Base-by-base conservation (phyloP, 176 grass and related monocot species). In the Coix lacrymajobi region DNA sequence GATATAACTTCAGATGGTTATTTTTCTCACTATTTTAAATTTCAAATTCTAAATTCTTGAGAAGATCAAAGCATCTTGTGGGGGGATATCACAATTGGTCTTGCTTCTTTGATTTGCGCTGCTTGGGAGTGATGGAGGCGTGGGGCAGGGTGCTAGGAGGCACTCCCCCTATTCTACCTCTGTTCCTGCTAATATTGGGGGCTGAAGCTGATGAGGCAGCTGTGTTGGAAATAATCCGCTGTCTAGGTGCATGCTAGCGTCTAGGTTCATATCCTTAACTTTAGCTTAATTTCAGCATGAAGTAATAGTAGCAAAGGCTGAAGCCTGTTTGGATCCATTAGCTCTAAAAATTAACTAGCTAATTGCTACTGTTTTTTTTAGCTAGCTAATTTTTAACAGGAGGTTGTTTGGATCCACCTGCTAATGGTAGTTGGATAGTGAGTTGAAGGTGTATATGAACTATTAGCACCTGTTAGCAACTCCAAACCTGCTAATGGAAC, bases 31-130 rank as follows among this genome's bases (percentile, higher is more conserved):
- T 76, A 0, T 57, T 38, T 57, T 38, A 56, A 68, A 60, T 3
- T 60, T 73, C 24, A 66, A 17, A 66, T 74, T 80, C 68, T 73
- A 30, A 48, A 41, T 86, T 80, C 26, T 81, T 57, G 77, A 57
- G 33, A 81, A 56, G 45, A 81, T 43, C 3, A n/a, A 30, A 81
- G 48, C 78, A 67, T 70, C 45, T 74, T 73, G 36, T 28, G 64
- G 46, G 58, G 4, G 6, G 38, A 45, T 45, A 61, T 43, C 13
- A 43, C 32, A 67, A 28, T 69, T 44, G 49, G 3, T 77, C 37
- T 77, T 44, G 9, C 39, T 57, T 77, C 36, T 78, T 52, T 22
- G 6, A 52, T 22, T 52, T 52, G 48, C 48, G 62, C 26, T 82
- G 72, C 19, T 7, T 22, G 66, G 34, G 66, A 39, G 10, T 38